phyloP scores from a whole-genome alignment of 2,329 filamentous ascomycete species.

The Cordyceps tenuipes region DNA sequence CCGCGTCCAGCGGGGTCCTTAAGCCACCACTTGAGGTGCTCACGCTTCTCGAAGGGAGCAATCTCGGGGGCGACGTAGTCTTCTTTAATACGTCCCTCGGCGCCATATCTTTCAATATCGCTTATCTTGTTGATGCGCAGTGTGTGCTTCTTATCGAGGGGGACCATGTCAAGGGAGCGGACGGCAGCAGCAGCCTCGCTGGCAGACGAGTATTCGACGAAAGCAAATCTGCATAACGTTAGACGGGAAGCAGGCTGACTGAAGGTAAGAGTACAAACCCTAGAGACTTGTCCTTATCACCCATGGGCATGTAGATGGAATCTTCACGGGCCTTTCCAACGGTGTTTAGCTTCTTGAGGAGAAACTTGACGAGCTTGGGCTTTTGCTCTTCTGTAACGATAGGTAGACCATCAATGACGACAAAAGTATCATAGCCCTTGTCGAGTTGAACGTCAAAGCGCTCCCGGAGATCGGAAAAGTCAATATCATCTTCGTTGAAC shows the following conservation, averaged over 20 bases:
- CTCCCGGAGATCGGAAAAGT: constrained; percentile 87
- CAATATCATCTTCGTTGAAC: constrained; percentile 86
- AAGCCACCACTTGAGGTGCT: constrained; percentile 91
- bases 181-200: constrained; percentile 85
- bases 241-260: neutral
- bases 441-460: constrained; percentile 95
- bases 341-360: constrained; percentile 83
- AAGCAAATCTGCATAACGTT: constrained; percentile 63
- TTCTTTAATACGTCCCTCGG: constrained; percentile 88
- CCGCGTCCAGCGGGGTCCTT: constrained; percentile 71
- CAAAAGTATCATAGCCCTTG: constrained; percentile 91
- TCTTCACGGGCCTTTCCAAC: constrained; percentile 83
- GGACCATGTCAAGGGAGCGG: constrained; percentile 75
- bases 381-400: constrained; percentile 83
- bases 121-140: constrained; percentile 96
- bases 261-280: constrained; percentile 42
- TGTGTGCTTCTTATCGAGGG: constrained; percentile 95
- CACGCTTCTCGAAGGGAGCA: constrained; percentile 85
- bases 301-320: constrained; percentile 87
- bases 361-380: constrained; percentile 90
- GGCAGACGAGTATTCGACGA: constrained; percentile 89
- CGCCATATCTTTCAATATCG: constrained; percentile 91
- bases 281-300: constrained; percentile 76
- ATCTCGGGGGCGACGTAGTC: constrained; percentile 77
- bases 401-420: constrained; percentile 91